Base-by-base conservation (phyloP, 1,139 yeast genomes). In the Scheffersomyces quercinus region DNA sequence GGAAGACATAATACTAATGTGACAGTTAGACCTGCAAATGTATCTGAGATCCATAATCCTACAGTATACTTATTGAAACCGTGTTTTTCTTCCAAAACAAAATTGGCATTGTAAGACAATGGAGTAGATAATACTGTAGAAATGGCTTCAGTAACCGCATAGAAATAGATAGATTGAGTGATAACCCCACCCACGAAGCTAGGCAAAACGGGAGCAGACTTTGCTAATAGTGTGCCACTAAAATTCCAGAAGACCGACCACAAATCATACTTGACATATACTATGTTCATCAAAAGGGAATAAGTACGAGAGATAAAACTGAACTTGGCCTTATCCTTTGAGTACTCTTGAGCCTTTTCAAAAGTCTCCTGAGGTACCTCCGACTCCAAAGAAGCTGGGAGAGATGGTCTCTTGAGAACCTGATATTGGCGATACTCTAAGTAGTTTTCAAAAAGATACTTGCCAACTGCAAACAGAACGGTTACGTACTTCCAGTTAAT, bases 21-120 rank as follows among this genome's bases (percentile, higher is more conserved):
- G 43, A 93, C 69, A 1, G 73, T 50, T 38, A 79, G 66, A 29
- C 79, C 66, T 68, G 91, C 93, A 48, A 89, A 37, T 52, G 73
- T 69, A 64, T 93, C 99, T 15, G 79, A 59, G 38, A 87, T 47
- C 87, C 95, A 93, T 42, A 89, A 70, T 40, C 73, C 67, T 14
- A 77, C 49, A 0, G 97, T 91, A 55, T 81, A 76, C 64, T 93
- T 93, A 69, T 93, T 93, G 73, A 93, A 93, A 0, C 99, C 99
- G 58, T 77, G 91, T 64, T 82, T 83, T 63, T 91, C 97, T 67
- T 93, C 99, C 55, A 93, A 74, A 11, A 90, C 93, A 70, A 93
- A 93, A 55, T 86, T 85, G 44, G 79, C 71, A 66, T 90, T 91
- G 63, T 87, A 83, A 10, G 83, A 73, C 31, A 82, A 60, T 3